phyloP scores from a whole-genome alignment of 2,329 filamentous ascomycete species.

The Fusarium bactridioides region DNA sequence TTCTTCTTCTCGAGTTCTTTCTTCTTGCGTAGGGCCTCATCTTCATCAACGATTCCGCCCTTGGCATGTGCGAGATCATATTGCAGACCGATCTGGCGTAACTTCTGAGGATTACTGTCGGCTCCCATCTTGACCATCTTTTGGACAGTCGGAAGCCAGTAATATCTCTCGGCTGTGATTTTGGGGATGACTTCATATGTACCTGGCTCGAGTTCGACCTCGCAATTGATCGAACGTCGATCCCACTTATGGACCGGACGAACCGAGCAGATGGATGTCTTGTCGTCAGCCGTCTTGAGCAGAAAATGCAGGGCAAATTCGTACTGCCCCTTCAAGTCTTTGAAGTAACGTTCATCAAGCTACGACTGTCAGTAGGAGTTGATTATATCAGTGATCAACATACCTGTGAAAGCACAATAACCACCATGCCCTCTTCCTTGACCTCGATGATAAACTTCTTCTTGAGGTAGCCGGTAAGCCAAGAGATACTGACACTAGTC shows the following conservation, averaged over 20 bases:
- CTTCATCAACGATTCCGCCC: conserved; percentile 61
- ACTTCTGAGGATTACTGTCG: conserved; percentile 65
- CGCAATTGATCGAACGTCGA: conserved; percentile 73
- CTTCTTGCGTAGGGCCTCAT: conserved; percentile 47
- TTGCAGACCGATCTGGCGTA: conserved; percentile 65
- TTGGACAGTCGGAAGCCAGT: conserved; percentile 59
- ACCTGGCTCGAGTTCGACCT: conserved; percentile 73
- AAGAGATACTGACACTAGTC: conserved; percentile 53
- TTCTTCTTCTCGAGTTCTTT: conserved; percentile 40
- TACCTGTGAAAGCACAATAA: conserved; percentile 54
- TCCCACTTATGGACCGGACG: conserved; percentile 47
- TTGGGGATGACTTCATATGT: conserved; percentile 75
- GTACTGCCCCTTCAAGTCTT: conserved; percentile 55
- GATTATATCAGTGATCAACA: neutral
- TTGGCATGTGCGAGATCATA: conserved; percentile 70
- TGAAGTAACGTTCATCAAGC: conserved; percentile 57
- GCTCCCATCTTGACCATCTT: conserved; percentile 62
- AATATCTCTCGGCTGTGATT: conserved; percentile 63
- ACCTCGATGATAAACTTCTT: conserved; percentile 55
- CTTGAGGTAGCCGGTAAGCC: conserved; percentile 55
- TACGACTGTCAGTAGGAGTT: conserved; percentile 30
- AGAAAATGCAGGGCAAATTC: conserved; percentile 53
- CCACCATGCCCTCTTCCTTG: conserved; percentile 51
- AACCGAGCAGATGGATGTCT: conserved; percentile 35
- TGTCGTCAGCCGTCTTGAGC: conserved; percentile 40